Base-by-base conservation (phyloP, 2,329 filamentous ascomycete species). In the Xylariaceae sp. region DNA sequence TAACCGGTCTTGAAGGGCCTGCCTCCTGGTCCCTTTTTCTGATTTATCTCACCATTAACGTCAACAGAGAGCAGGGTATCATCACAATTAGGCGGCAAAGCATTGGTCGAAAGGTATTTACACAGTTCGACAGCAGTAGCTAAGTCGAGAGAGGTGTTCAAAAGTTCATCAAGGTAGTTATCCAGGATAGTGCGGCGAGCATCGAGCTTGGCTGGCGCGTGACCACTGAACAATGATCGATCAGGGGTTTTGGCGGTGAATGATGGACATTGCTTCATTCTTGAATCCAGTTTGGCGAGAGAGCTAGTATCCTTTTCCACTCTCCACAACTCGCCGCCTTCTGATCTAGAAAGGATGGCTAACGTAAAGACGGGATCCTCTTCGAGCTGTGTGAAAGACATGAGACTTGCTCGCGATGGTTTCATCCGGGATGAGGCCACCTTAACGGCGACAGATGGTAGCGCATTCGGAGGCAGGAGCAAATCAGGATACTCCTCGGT, bases 351-450 rank as follows among this genome's bases (percentile, higher is more conserved):
- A 67, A 91, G 88, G 41, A 99, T 78, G 15, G 92, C 92, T 56
- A 99, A 78, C 0, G 92, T 96, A 69, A 97, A 97, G 0, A 97
- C 93, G 0, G 92, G 91, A 67, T 97, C 92, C 70, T 96, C 93
- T 59, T 97, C 92, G 17, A 89, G 79, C 62, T 90, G 87, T 54
- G 86, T 93, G 9, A 92, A 78, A 1, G 87, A 89, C 68, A 96
- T 78, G 66, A 94, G 83, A 71, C 92, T 97, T 44, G 91, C 86
- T 64, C 93, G 82, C 0, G 93, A 96, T 11, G 93, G 94, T 70
- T 90, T 92, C 79, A 99, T 86, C n/a, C 94, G 87, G 18, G 94
- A 97, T 3, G 94, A 97, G 2, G 92, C 90, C 3, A 97, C 93
- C 71, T 84, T 90, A 52, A 97, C 86, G 64, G 89, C 84, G 58